A percentile compares a stretch with the other conserved stretches of the same genome.
Conservation (phyloP, 495 filamentous ascomycete genomes). For the Neurospora hispaniola region DNA sequence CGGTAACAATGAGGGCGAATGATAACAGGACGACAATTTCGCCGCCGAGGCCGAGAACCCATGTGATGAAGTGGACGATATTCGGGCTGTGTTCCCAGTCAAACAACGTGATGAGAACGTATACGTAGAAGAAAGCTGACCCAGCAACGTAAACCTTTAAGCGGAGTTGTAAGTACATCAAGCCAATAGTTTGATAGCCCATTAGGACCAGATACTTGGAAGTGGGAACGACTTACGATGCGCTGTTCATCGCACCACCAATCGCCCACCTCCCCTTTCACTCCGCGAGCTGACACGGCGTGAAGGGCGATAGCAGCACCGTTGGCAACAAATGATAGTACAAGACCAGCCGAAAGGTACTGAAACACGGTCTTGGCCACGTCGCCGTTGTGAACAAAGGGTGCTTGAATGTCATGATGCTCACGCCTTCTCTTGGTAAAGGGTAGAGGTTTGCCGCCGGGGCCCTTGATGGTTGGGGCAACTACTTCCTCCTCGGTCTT, state of each 20-base stretch:
- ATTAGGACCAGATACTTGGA: not conserved
- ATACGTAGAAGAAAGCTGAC: conserved; percentile 47
- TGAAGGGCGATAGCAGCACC: conserved; percentile 64
- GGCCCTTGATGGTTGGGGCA: conserved; percentile 41
- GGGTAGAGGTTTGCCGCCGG: conserved; percentile 74
- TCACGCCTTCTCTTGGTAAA: conserved; percentile 37
- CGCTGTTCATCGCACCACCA: conserved; percentile 90
- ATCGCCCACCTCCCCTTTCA: not conserved
- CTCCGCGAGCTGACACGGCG: conserved; percentile 52
- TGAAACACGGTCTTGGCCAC: conserved; percentile 63
- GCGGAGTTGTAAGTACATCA: conserved; percentile 6
- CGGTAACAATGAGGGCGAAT: conserved; percentile 51
- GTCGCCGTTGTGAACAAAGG: conserved; percentile 33
- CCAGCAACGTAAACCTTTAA: conserved; percentile 69
- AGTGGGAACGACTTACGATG: conserved; percentile 50
- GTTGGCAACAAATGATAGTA: conserved; percentile 66
- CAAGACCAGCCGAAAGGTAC: conserved; percentile 55
- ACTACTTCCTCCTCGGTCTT: conserved; percentile 32
- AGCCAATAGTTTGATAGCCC: not conserved
- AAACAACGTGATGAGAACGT: conserved; percentile 64
- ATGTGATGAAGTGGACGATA: conserved; percentile 60
- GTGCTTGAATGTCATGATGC: conserved; percentile 20
- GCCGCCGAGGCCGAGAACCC: conserved; percentile 54
- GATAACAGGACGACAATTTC: conserved; percentile 59
- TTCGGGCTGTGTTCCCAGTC: conserved; percentile 69